These are phyloP conservation scores for Linnemannia schmuckeri DNA, from an alignment of 192 early-diverging fungal genomes.

Conservation along the genomic window DNA sequence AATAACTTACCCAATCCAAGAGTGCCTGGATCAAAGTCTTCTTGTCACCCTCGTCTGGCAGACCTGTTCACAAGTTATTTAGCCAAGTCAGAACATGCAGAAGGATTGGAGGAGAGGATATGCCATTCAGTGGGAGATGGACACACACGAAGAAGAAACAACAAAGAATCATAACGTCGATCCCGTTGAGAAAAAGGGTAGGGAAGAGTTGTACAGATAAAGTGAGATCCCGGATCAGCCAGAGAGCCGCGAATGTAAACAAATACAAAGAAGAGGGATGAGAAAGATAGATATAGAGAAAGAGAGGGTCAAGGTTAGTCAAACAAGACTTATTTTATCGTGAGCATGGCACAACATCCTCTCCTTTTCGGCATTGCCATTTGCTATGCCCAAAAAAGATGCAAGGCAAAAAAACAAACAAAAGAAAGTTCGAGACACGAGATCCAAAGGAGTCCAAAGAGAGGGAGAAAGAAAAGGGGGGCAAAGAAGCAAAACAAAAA, in stretches of 20 bases:
- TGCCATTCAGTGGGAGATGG: neutral
- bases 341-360: neutral
- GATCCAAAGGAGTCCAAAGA: neutral
- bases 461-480: neutral
- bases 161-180: no score
- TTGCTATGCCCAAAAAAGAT: neutral
- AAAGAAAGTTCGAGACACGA: neutral
- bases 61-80: slow-evolving; percentile 50
- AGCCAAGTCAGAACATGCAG: neutral
- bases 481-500: neutral
- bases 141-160: neutral
- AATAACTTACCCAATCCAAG: slow-evolving; percentile 72
- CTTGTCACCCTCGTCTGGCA: slow-evolving; percentile 76
- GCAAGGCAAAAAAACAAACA: neutral
- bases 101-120: neutral
- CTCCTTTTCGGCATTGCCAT: neutral
- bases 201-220: neutral
- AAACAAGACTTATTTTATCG: neutral
- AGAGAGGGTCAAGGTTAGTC: neutral
- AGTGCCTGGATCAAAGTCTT: slow-evolving; percentile 69
- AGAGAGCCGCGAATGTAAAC: neutral
- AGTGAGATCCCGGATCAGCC: neutral
- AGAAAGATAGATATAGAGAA: neutral
- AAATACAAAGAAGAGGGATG: neutral
- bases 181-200: neutral